phyloP scores from a whole-genome alignment of 2,329 filamentous ascomycete genomes.

The Alternaria incomplexa region DNA sequence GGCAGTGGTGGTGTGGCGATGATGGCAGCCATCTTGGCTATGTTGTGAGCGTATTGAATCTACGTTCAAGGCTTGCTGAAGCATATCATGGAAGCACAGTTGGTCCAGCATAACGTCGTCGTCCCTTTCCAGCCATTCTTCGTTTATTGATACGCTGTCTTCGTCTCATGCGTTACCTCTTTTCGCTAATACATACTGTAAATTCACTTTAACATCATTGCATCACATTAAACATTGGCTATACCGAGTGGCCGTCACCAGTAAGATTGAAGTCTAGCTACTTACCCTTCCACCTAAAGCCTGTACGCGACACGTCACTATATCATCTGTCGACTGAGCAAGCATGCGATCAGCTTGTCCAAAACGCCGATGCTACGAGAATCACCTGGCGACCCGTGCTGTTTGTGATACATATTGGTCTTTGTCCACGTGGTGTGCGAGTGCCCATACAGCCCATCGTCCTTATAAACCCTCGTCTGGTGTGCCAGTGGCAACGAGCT shows the following conservation, averaged over 20 bases:
- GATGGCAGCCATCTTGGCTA: conserved; percentile 20
- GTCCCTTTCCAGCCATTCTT: neutral
- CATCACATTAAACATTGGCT: neutral
- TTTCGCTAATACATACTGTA: neutral
- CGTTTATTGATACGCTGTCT: neutral
- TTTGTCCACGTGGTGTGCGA: neutral
- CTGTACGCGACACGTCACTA: neutral
- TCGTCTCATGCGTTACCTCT: neutral
- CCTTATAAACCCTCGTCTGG: no score
- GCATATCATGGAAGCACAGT: neutral
- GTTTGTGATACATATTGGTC: neutral
- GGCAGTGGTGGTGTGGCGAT: conserved; percentile 8
- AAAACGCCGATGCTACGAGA: neutral
- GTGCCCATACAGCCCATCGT: no score
- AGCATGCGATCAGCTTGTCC: neutral
- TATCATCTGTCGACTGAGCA: neutral
- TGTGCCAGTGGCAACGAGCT: no score
- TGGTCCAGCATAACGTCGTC: neutral
- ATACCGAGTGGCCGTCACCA: neutral
- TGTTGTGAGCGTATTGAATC: neutral
- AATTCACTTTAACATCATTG: neutral
- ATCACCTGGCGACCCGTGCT: neutral
- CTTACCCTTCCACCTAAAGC: neutral
- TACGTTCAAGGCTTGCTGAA: neutral
- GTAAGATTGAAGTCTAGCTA: neutral